Evolutionary conservation across 805 yeast species (phyloP).

Genomic region (Spathaspora hagerdaliae): DNA sequence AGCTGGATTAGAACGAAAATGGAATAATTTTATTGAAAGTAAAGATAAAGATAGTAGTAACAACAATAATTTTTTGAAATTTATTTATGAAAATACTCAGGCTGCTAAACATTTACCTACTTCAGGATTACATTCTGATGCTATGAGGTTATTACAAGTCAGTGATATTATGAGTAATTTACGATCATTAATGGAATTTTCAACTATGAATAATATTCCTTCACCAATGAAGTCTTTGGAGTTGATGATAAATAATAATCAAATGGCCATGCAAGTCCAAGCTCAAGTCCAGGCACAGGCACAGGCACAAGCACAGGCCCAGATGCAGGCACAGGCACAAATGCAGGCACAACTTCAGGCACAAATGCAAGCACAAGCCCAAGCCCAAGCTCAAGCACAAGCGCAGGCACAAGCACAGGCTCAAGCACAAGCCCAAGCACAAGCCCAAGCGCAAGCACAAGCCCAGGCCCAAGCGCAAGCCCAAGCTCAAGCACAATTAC

Average conservation of each 20-base stretch:
- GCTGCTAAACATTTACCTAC: constrained; percentile 48
- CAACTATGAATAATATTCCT: constrained; percentile 42
- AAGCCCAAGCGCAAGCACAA: constrained; percentile 1
- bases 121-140: constrained; percentile 61
- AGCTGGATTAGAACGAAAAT: constrained; percentile 22
- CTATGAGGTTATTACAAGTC: constrained; percentile 69
- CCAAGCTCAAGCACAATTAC: neutral
- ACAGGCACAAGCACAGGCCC: constrained; percentile 5
- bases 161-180: constrained; percentile 76
- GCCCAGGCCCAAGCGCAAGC: neutral
- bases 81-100: constrained; percentile 23
- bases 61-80: constrained; percentile 16
- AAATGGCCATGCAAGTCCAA: constrained; percentile 12
- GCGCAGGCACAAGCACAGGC: constrained; percentile 3
- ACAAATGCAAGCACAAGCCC: constrained; percentile 9
- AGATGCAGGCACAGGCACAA: constrained; percentile 4
- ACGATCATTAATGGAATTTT: constrained; percentile 58
- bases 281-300: constrained; percentile 6
- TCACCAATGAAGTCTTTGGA: constrained; percentile 58
- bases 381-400: constrained; percentile 4
- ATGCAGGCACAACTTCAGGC: neutral
- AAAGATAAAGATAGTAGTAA: constrained; percentile 7
- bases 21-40: constrained; percentile 15
- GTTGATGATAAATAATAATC: constrained; percentile 26
- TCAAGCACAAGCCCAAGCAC: constrained; percentile 6